Evolutionary conservation across 2,329 filamentous ascomycete genomes (phyloP), one percentile per base, ranked within the genome.

Genomic region (Talaromyces sp.): DNA sequence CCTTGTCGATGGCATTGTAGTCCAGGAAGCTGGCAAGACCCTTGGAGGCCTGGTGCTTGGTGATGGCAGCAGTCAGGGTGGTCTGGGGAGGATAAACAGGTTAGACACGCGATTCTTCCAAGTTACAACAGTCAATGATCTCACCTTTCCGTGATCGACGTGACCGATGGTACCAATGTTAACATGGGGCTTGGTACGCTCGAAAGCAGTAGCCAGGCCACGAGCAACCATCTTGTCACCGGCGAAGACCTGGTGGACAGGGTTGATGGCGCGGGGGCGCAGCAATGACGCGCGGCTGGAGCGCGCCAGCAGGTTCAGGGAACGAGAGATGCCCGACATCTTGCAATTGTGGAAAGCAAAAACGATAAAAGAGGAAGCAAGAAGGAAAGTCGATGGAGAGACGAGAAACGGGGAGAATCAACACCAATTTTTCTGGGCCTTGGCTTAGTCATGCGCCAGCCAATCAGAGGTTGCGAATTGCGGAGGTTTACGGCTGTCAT

Each of bases 141-240:
- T 62, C 80, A 96, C 92, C 89, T 99, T 99, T 82, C 93, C 93
- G 81, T 99, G 93, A 85, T 99, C 94, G 79, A 99, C 94, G 82
- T 99, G 94, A 68, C 94, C 94, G 79, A 99, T 99, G 67, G 94
- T 99, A 75, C 94, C 94, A 71, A 99, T 94, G 81, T 99, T 99
- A 64, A 99, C 93, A 76, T 99, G 94, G 55, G 94, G 94, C 84
- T 99, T 99, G 72, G 82, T 86, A 72, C 94, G 87, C 83, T 95
- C 86, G 73, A 89, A 99, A 60, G 75, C 82, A 54, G 79, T 81
- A 54, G 84, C 85, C 72, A 86, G 82, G 65, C 78, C 79, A 73
- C 84, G 78, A 61, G 67, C 70, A 57, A 70, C 70, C 60, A 74
- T 68, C 67, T 70, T 71, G 67, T 79, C 72, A 60, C 70, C 72